phyloP scores from a whole-genome alignment of 2,329 filamentous ascomycete species.

The Colletotrichum scovillei region DNA sequence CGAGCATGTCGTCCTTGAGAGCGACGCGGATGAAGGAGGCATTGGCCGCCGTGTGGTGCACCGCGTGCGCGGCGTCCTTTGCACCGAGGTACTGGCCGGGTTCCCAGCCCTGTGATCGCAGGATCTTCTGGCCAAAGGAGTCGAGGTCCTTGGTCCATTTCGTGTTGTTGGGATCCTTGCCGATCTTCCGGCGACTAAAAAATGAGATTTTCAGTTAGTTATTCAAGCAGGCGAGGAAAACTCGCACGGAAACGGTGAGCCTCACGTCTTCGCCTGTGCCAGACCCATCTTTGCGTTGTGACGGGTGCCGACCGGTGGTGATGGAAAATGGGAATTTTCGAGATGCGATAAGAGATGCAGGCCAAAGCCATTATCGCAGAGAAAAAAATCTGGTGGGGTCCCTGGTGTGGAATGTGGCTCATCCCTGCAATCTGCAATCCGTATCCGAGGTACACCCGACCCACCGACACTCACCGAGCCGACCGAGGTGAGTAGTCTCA shows the following conservation, averaged over 20 bases:
- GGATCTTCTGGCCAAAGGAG: conserved; percentile 89
- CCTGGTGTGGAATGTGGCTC: not conserved
- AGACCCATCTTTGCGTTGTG: conserved; percentile 36
- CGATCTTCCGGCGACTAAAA: conserved; percentile 72
- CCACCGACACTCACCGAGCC: not conserved
- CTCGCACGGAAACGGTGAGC: not conserved
- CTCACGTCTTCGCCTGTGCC: conserved; percentile 34
- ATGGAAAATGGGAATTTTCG: conserved; percentile 22
- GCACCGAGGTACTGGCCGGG: conserved; percentile 87
- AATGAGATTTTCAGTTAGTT: conserved; percentile 2
- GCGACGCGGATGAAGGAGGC: conserved; percentile 86
- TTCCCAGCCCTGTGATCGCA: conserved; percentile 89
- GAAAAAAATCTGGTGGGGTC: conserved; percentile 37
- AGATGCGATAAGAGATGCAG: conserved; percentile 29
- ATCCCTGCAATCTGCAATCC: conserved; percentile 20
- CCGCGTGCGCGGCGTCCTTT: conserved; percentile 78
- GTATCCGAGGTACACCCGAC: conserved; percentile 13
- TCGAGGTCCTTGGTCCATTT: conserved; percentile 87
- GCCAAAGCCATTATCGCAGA: conserved; percentile 28
- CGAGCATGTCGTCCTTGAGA: conserved; percentile 91
- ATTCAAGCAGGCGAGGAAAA: too few relatives aligned
- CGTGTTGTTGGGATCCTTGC: conserved; percentile 94
- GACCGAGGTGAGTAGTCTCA: not conserved
- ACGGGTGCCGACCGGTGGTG: conserved; percentile 6
- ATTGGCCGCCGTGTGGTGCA: conserved; percentile 82